A percentile compares a stretch with the other conserved stretches of the same genome.
Evolutionary conservation across 2,329 filamentous ascomycete species (phyloP).

Genomic region (Chaetomiaceae sp.): DNA sequence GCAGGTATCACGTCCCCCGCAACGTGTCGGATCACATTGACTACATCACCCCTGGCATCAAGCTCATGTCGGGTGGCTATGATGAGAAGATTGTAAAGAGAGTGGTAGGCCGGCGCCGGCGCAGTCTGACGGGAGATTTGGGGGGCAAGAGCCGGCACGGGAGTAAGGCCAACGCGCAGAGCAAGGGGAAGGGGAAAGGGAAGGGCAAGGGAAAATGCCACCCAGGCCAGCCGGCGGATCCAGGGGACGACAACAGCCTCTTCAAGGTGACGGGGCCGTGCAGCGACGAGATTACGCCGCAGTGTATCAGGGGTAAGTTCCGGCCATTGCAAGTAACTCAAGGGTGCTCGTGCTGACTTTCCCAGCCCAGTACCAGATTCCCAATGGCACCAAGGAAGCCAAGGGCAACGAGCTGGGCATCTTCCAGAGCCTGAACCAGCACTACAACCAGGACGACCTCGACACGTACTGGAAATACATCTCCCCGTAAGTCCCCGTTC

Average conservation of each 20-base stretch:
- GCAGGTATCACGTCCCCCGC: slow-evolving; percentile 42
- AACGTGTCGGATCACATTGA: slow-evolving; percentile 47
- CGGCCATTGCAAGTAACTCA: not conserved
- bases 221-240: not conserved
- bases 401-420: slow-evolving; percentile 27
- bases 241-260: not conserved
- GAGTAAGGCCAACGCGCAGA: not conserved
- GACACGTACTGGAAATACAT: slow-evolving; percentile 24
- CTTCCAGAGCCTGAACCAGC: slow-evolving; percentile 27
- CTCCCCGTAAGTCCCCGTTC: slow-evolving; percentile 14
- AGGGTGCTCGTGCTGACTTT: not conserved
- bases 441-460: slow-evolving; percentile 29
- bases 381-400: slow-evolving; percentile 21
- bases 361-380: slow-evolving; percentile 26
- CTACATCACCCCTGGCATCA: slow-evolving; percentile 54
- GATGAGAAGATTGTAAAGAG: slow-evolving; percentile 14
- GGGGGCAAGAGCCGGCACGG: not conserved
- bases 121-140: not conserved
- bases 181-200: not conserved
- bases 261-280: slow-evolving; percentile 21
- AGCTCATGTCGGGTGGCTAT: slow-evolving; percentile 32
- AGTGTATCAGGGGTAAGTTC: slow-evolving; percentile 20
- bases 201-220: slow-evolving; percentile 1
- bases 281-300: slow-evolving; percentile 20
- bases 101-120: slow-evolving; percentile 7